Conservation (phyloP, 2,329 filamentous ascomycete species). For the Septoria petroselini region DNA sequence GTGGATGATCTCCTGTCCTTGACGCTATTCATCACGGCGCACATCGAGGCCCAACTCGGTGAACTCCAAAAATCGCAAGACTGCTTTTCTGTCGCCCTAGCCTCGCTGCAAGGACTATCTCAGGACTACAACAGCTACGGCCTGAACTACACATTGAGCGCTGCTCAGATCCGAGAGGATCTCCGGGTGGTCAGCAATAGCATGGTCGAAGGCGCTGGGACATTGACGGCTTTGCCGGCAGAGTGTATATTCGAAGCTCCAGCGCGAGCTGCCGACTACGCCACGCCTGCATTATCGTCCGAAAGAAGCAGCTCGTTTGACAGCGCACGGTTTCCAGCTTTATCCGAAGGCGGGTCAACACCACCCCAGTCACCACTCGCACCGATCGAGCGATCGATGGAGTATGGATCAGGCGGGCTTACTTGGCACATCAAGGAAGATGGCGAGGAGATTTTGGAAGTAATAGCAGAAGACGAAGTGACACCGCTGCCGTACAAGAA, state of each 20-base stretch:
- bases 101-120: conserved; percentile 16
- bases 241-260: conserved; percentile 31
- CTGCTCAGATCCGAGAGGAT: conserved; percentile 17
- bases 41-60: conserved; percentile 31
- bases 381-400: conserved; percentile 8
- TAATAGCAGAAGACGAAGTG: neutral
- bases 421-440: conserved; percentile 9
- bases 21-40: conserved; percentile 33
- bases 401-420: conserved; percentile 6
- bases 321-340: conserved; percentile 12
- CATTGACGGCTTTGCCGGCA: conserved; percentile 25
- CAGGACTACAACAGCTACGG: conserved; percentile 20
- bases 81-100: conserved; percentile 27
- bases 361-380: conserved; percentile 9
- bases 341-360: conserved; percentile 15
- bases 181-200: conserved; percentile 12
- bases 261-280: conserved; percentile 3
- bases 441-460: neutral
- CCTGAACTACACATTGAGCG: conserved; percentile 28
- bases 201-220: neutral
- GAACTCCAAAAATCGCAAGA: conserved; percentile 24
- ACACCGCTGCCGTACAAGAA: conserved; percentile 3
- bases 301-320: conserved; percentile 14
- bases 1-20: conserved; percentile 24
- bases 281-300: conserved; percentile 9